Base-by-base conservation (phyloP, 352 stramenopile genomes). In the Chrysophaeum taylorii region DNA sequence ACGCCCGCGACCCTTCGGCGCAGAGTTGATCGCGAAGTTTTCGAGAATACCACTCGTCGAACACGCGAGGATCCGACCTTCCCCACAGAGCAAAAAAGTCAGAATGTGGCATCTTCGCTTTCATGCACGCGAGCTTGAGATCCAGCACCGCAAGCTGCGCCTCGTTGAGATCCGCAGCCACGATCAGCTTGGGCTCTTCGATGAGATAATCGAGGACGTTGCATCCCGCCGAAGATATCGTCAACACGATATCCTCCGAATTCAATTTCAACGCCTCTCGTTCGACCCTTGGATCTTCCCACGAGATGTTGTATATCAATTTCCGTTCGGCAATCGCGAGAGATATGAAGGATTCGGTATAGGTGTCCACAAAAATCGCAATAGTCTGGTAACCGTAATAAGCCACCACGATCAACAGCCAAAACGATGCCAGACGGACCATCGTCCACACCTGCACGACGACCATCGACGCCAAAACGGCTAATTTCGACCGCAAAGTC, bases 71-170 rank as follows among this genome's bases (percentile, higher is more conserved):
- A 27, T 57, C 45, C 9, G 45, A 57, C 45, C 45, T 5, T 25
- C 57, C 57, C 57, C 57, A 66, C 33, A 66, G 57, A 9, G 57
- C 57, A 36, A 66, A 66, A 36, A 66, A 66, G 14, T 66, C 57
- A 36, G 9, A 2, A 5, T 66, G 57, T 0, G 57, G 57, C 57
- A 66, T 45, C 57, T 42, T 25, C 4, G 57, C 27, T 23, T 31
- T 36, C 33, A 66, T n/a, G 54, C 45, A 66, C 14, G 72, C 72
- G 21, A 76, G 68, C 72, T 76, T 76, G 16, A 76, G 54, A 38
- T 76, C 72, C 23, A 76, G 64, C 29, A 76, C 63, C 68, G 69
- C 52, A 43, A 71, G 69, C 68, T 76, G 72, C n/a, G 57, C 60
- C 38, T 63, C 37, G 72, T 76, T 76, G 42, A 76, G 54, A 43